Evolutionary conservation across 1,139 yeast genomes (phyloP).

Genomic region (Yamadazyma triangularis): DNA sequence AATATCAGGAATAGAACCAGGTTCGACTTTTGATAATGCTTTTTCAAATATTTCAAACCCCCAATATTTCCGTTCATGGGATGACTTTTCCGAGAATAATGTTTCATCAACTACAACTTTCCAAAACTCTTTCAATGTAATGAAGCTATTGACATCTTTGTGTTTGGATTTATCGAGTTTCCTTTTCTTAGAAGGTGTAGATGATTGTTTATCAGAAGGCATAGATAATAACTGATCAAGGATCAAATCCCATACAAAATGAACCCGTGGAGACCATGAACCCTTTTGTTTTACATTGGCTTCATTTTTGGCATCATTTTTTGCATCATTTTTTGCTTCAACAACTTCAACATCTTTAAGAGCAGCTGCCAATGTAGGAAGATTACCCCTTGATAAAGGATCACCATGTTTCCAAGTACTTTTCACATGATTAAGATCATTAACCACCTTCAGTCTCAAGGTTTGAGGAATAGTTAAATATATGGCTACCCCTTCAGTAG

Average conservation of each 20-base stretch:
- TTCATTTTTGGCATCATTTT: constrained; percentile 24
- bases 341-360: constrained; percentile 52
- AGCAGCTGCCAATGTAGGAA: constrained; percentile 56
- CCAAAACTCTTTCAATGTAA: constrained; percentile 72
- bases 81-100: constrained; percentile 69
- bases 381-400: constrained; percentile 69
- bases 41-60: constrained; percentile 73
- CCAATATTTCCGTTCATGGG: constrained; percentile 82
- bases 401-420: constrained; percentile 65
- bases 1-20: constrained; percentile 32
- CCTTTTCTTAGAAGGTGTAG: constrained; percentile 16
- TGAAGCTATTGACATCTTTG: constrained; percentile 24
- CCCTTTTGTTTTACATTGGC: constrained; percentile 43
- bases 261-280: constrained; percentile 74
- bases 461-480: constrained; percentile 47
- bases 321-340: too few relatives aligned
- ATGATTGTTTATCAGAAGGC: constrained; percentile 12
- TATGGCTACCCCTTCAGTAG: constrained; percentile 80
- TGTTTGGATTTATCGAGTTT: constrained; percentile 29
- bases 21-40: constrained; percentile 29
- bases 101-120: constrained; percentile 73
- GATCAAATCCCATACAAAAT: constrained; percentile 79
- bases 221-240: constrained; percentile 23
- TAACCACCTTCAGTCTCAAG: constrained; percentile 15
- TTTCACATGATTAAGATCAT: constrained; percentile 18